Evolutionary conservation across 2,329 filamentous ascomycete species (phyloP).

Genomic region (Cladosporium sp.): DNA sequence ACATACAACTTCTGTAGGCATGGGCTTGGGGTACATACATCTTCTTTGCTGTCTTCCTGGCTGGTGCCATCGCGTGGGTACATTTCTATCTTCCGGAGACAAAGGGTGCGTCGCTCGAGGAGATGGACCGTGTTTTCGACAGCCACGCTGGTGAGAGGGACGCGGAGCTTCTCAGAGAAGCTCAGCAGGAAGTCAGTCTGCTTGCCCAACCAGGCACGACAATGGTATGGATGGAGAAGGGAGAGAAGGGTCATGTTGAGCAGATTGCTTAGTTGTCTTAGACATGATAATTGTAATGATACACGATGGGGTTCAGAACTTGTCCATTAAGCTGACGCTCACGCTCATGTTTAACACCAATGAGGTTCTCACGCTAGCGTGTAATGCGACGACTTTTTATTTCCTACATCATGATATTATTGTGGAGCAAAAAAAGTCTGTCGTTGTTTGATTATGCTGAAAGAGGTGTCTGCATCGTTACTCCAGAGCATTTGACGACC

Average conservation of each 20-base stretch:
- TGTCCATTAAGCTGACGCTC: not conserved
- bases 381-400: not conserved
- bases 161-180: slow-evolving; percentile 3
- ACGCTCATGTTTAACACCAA: not conserved
- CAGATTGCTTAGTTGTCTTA: not conserved
- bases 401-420: not conserved
- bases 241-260: slow-evolving; percentile 3
- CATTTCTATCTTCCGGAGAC: slow-evolving; percentile 50
- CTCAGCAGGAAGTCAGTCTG: slow-evolving; percentile 5
- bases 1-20: slow-evolving; percentile 38
- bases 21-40: slow-evolving; percentile 59
- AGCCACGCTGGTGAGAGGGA: slow-evolving; percentile 12
- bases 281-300: not conserved
- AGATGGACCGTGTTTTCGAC: slow-evolving; percentile 33
- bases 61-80: slow-evolving; percentile 53
- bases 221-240: slow-evolving; percentile 1
- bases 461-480: not conserved
- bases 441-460: not conserved
- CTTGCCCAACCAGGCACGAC: slow-evolving; percentile 51
- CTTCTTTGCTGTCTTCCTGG: slow-evolving; percentile 59
- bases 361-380: not conserved
- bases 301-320: not conserved
- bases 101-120: slow-evolving; percentile 29
- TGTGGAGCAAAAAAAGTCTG: not conserved
- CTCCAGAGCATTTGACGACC: not conserved